These are phyloP conservation scores for Hypoxylon sp. DNA, from an alignment of 2,329 filamentous ascomycete species.

Conservation along the genomic window DNA sequence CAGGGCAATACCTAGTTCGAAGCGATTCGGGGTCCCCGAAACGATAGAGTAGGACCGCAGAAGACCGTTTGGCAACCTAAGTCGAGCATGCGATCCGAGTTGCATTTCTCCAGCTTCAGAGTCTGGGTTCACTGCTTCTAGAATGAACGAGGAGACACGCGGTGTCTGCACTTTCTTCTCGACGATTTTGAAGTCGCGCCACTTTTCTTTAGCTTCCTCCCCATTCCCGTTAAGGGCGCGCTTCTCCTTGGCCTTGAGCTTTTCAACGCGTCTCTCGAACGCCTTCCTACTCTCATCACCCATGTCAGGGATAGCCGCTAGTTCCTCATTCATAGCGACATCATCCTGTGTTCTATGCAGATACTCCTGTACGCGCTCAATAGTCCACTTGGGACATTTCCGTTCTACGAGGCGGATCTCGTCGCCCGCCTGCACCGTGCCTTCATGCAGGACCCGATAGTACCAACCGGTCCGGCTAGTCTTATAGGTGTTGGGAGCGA, in stretches of 20 bases:
- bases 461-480: conserved; percentile 75
- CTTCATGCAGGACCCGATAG: conserved; percentile 72
- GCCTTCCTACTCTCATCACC: conserved; percentile 63
- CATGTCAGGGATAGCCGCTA: conserved; percentile 66
- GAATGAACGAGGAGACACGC: conserved; percentile 65
- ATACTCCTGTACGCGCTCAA: conserved; percentile 74
- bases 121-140: conserved; percentile 62
- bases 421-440: conserved; percentile 69
- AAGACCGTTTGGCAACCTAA: conserved; percentile 70
- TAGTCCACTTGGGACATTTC: conserved; percentile 71
- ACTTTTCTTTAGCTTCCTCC: conserved; percentile 51
- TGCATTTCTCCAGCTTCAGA: conserved; percentile 53
- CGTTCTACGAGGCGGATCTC: conserved; percentile 69
- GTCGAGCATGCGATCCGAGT: conserved; percentile 67
- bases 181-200: conserved; percentile 64
- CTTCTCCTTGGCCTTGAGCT: conserved; percentile 56
- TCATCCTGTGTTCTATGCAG: conserved; percentile 69
- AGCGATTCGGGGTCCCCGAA: conserved; percentile 62
- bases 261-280: conserved; percentile 68
- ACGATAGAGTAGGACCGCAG: conserved; percentile 74
- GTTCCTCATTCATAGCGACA: conserved; percentile 65
- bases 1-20: conserved; percentile 72
- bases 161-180: conserved; percentile 67
- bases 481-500: conserved; percentile 70
- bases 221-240: conserved; percentile 40